Evolutionary conservation across 257 asterid species (phyloP), one percentile per base, ranked within the genome.

Genomic region (Rauvolfia tetraphylla): DNA sequence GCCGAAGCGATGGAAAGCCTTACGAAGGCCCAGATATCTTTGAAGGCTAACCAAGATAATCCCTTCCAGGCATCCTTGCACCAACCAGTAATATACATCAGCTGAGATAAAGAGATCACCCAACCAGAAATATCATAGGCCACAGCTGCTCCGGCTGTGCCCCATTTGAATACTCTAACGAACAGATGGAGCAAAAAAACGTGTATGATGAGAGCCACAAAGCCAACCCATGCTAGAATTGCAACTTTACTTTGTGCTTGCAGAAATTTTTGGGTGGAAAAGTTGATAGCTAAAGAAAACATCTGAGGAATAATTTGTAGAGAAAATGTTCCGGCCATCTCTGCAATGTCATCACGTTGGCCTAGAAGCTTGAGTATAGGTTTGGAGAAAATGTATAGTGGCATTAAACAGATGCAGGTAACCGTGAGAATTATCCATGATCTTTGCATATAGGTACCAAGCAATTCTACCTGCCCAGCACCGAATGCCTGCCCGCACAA

Each of bases 401-500:
- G 98, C 77, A 85, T 48, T 73, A 92, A 33, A 84, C 84, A 86
- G 73, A 89, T 9, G 78, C 98, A 95, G 10, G 96, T 81, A 9
- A 71, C 87, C 5, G 80, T 85, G 0, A 95, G 93, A 49, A 95
- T 89, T 75, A 93, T 78, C 91, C 96, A 93, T 59, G 99, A 95
- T 51, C 98, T 80, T 83, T 95, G 99, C 91, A 91, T 86, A 87
- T 95, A 93, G 1, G 88, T 83, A 51, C 98, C 98, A 0, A 95
- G 88, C 90, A 93, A 86, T 10, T 85, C 88, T 36, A 87, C 68
- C 65, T 92, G 96, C 29, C 99, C 99, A 0, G 99, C 98, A 18
- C 99, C 99, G 44, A 84, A 95, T 31, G 99, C 98, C 73, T 95
- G 98, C 49, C 99, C 99, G 31, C 99, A 91, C 62, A 95, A 54